phyloP scores from a whole-genome alignment of 768 basidiomycete species.

The Boletus fagicola region DNA sequence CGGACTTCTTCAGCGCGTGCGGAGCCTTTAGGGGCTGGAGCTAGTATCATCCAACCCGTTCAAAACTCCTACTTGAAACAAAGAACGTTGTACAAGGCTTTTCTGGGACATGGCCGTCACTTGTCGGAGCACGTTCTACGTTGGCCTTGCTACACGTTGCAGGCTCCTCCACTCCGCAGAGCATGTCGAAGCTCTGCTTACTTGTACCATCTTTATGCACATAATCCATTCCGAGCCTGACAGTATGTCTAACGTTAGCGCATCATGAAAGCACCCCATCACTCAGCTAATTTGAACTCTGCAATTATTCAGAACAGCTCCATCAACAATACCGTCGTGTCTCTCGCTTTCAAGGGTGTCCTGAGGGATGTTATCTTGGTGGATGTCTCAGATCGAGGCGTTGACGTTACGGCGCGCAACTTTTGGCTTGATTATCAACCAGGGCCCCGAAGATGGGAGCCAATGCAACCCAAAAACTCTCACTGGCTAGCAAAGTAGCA shows the following conservation, averaged over 20 bases:
- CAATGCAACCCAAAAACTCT: neutral
- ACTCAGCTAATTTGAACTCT: neutral
- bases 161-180: no score
- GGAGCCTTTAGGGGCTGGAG: no score
- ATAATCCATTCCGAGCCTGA: no score
- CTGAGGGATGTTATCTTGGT: neutral
- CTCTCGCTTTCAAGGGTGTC: neutral
- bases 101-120: no score
- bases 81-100: no score
- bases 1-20: no score
- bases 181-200: no score
- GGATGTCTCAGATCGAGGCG: neutral
- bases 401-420: neutral
- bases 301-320: neutral
- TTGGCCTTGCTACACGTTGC: no score
- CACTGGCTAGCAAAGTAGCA: neutral
- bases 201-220: no score
- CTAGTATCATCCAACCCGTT: no score
- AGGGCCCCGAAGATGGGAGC: neutral
- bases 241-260: neutral
- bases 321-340: neutral
- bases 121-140: no score
- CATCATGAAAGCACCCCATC: neutral
- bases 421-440: neutral
- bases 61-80: no score